phyloP scores from a whole-genome alignment of 1,284 basidiomycete genomes.

The Wolfiporia cocos region DNA sequence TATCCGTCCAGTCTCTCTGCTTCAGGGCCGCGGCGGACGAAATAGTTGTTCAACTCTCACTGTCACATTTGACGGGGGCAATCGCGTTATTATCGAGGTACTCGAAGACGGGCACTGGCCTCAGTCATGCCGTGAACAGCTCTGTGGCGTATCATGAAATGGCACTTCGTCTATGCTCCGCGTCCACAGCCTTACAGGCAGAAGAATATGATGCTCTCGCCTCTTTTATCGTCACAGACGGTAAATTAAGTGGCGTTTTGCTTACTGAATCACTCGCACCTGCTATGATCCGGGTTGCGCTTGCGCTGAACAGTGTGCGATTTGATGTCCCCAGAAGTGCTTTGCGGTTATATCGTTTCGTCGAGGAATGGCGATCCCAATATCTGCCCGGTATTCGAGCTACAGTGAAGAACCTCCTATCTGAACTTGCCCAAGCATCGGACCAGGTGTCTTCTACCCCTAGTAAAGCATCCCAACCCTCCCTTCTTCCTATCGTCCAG shows the following conservation, averaged over 20 bases:
- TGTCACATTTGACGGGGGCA: no score
- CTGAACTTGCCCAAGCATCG: constrained; percentile 45
- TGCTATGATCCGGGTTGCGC: constrained; percentile 36
- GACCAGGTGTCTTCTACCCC: constrained; percentile 19
- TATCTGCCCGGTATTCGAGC: constrained; percentile 68
- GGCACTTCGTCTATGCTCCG: constrained; percentile 53
- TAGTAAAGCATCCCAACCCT: constrained; percentile 20
- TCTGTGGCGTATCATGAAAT: constrained; percentile 42
- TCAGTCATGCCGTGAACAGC: constrained; percentile 44
- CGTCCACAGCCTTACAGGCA: no score
- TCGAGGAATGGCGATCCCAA: constrained; percentile 75
- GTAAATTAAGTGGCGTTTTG: constrained; percentile 38
- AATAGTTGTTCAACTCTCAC: constrained; percentile 40
- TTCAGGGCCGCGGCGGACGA: constrained; percentile 51
- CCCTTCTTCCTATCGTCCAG: constrained; percentile 29
- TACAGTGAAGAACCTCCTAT: constrained; percentile 56
- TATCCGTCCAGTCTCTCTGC: constrained; percentile 28
- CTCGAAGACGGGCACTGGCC: no score
- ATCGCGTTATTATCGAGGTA: no score
- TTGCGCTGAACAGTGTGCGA: constrained; percentile 38
- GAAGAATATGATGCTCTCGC: constrained; percentile 60
- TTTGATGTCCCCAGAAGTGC: constrained; percentile 74
- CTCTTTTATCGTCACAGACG: constrained; percentile 40
- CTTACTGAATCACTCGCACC: constrained; percentile 37
- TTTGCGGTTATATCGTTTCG: constrained; percentile 66